Evolutionary conservation across 208 protist genomes (phyloP).

Genomic region (Acanthamoeba royreba): DNA sequence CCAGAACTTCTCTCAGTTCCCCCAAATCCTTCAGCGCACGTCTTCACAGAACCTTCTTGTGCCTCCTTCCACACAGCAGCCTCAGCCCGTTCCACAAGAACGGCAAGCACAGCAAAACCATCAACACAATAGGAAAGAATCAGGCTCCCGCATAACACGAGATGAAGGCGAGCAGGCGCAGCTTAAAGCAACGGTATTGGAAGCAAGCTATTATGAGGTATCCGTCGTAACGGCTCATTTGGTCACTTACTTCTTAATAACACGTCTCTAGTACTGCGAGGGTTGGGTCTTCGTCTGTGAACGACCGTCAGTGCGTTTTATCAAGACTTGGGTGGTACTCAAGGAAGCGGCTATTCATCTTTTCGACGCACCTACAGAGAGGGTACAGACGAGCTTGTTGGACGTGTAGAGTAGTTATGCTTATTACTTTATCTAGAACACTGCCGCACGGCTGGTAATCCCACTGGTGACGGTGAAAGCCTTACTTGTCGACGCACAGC

Average conservation of each 20-base stretch:
- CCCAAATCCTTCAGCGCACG: not conserved
- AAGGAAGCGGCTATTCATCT: not conserved
- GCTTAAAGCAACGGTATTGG: too few relatives aligned
- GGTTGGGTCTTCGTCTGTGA: not conserved
- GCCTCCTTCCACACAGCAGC: too few relatives aligned
- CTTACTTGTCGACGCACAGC: not conserved
- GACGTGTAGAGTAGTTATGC: too few relatives aligned
- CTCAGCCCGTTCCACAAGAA: too few relatives aligned
- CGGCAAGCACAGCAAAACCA: too few relatives aligned
- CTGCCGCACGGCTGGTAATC: not conserved
- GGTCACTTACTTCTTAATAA: too few relatives aligned
- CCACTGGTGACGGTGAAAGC: not conserved
- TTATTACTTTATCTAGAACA: too few relatives aligned
- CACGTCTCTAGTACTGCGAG: not conserved
- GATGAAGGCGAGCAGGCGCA: too few relatives aligned
- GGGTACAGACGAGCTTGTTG: too few relatives aligned
- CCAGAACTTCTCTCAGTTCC: slow-evolving; percentile 17
- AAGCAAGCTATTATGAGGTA: too few relatives aligned
- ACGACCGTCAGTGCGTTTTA: not conserved
- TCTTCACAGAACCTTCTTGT: not conserved
- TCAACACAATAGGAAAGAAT: too few relatives aligned
- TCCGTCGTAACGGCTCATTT: not conserved
- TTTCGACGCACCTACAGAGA: not conserved
- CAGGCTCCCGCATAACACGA: too few relatives aligned
- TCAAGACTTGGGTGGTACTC: not conserved